Conservation (phyloP, 78 protist genomes). For the Diacronema lutheri region DNA sequence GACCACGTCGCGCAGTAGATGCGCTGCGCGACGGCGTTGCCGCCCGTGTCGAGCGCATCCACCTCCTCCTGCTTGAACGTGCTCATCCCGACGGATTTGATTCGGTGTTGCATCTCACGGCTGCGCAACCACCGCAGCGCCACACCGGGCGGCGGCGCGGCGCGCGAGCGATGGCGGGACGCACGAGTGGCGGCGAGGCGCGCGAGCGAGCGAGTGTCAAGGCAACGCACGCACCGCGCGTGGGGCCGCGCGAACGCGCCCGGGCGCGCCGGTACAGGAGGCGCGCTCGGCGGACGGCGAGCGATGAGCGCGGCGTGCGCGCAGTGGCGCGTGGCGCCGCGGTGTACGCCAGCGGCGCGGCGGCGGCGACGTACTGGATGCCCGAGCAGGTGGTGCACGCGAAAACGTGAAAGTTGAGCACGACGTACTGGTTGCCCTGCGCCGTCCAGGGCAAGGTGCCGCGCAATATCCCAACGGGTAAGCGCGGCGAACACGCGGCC, state of each 20-base stretch:
- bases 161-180: neutral
- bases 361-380: neutral
- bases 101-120: neutral
- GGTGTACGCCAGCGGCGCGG: neutral
- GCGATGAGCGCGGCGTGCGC: neutral
- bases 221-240: no score
- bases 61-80: constrained; percentile 11
- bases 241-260: no score
- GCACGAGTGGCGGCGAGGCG: neutral
- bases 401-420: neutral
- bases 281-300: no score
- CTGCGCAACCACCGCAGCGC: no score
- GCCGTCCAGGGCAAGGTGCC: neutral
- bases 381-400: constrained; percentile 21
- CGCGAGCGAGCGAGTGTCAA: neutral
- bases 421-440: constrained; percentile 6
- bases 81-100: constrained; percentile 15
- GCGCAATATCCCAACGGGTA: no score
- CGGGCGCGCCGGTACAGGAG: no score
- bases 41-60: neutral
- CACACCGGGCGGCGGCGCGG: no score
- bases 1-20: no score
- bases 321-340: neutral
- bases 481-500: no score
- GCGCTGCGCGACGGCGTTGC: neutral